These are phyloP conservation scores for Diplodia sapinea DNA, from an alignment of 2,329 filamentous ascomycete species.

Conservation along the genomic window DNA sequence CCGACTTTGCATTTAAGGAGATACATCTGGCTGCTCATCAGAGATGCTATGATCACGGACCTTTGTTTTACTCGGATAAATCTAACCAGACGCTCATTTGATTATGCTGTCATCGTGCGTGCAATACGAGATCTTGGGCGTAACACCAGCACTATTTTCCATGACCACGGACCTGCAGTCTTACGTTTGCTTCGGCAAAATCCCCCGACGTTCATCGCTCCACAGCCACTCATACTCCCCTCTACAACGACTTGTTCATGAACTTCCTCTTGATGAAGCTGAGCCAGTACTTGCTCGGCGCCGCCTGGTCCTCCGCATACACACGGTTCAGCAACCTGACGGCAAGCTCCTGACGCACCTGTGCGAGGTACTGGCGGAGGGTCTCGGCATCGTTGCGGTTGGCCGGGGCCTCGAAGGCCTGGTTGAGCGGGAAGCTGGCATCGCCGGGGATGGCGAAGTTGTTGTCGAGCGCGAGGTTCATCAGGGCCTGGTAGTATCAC, in stretches of 20 bases:
- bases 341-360: constrained; percentile 92
- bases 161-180: background rate
- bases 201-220: background rate
- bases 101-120: constrained; percentile 13
- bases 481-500: constrained; percentile 67
- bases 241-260: constrained; percentile 78
- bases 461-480: constrained; percentile 86
- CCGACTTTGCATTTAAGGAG: background rate
- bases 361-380: constrained; percentile 84
- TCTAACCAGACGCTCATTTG: constrained; percentile 24
- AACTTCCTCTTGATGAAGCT: constrained; percentile 99
- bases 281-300: constrained; percentile 88
- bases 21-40: background rate
- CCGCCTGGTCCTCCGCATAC: constrained; percentile 70
- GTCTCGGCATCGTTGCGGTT: constrained; percentile 89
- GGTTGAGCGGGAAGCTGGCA: constrained; percentile 89
- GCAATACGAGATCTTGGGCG: constrained; percentile 1
- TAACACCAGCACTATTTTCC: constrained; percentile 8
- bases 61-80: background rate
- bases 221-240: background rate
- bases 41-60: background rate
- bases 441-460: constrained; percentile 96
- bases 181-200: background rate
- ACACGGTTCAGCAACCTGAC: constrained; percentile 81
- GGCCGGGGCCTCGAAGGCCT: constrained; percentile 89